These are phyloP conservation scores for Fusarium falciforme DNA, from an alignment of 2,329 filamentous ascomycete species.

Conservation along the genomic window DNA sequence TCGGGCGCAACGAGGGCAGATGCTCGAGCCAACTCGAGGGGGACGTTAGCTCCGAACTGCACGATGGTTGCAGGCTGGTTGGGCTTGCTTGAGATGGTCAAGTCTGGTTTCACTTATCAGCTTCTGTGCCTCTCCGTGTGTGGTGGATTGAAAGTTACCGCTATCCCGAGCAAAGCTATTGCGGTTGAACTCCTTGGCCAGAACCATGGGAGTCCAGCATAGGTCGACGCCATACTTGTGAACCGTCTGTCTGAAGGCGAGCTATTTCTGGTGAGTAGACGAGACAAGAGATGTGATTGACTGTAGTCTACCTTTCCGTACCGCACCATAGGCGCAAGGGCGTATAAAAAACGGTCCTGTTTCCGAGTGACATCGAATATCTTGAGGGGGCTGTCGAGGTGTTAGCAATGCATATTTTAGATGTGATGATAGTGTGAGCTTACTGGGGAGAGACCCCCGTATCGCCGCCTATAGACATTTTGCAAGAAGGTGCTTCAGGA, in stretches of 20 bases:
- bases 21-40: slow-evolving; percentile 71
- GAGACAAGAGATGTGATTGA: fast-evolving
- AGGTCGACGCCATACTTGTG: slow-evolving; percentile 73
- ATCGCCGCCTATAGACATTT: slow-evolving; percentile 32
- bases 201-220: slow-evolving; percentile 78
- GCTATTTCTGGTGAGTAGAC: slow-evolving; percentile 52
- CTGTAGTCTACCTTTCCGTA: slow-evolving; percentile 63
- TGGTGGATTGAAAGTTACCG: slow-evolving; percentile 51
- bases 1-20: slow-evolving; percentile 70
- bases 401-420: slow-evolving; percentile 37
- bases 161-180: slow-evolving; percentile 69
- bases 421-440: slow-evolving; percentile 15
- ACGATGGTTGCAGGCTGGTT: slow-evolving; percentile 70
- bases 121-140: background rate
- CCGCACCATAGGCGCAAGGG: slow-evolving; percentile 76
- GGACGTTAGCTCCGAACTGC: slow-evolving; percentile 74
- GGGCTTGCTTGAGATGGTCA: slow-evolving; percentile 67
- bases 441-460: slow-evolving; percentile 39
- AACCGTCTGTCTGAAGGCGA: slow-evolving; percentile 76
- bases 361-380: slow-evolving; percentile 67
- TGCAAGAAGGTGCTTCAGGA: background rate
- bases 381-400: slow-evolving; percentile 62
- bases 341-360: slow-evolving; percentile 65
- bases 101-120: slow-evolving; percentile 55
- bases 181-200: slow-evolving; percentile 76